Evolutionary conservation across 1,284 basidiomycete species (phyloP).

Genomic region (Phlebopus sp.): DNA sequence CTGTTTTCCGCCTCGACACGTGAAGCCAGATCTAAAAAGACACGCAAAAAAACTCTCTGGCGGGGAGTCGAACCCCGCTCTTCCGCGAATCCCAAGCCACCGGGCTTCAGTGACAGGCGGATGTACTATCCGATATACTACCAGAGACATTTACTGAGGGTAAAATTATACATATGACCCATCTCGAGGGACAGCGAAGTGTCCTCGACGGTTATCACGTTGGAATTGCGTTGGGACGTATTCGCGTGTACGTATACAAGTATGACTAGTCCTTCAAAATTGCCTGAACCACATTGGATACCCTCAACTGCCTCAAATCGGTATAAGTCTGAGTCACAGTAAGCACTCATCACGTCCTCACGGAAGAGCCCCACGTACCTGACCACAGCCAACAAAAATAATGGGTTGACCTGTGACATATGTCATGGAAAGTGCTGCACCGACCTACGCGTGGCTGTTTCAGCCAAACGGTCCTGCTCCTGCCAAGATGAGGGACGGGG

Average conservation of each 20-base stretch:
- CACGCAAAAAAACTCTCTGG: conserved; percentile 15
- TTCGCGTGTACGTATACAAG: too few species aligned
- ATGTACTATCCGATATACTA: conserved; percentile 47
- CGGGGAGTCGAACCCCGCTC: conserved; percentile 29
- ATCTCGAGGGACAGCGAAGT: too few species aligned
- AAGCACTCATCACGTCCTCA: conserved; percentile 12
- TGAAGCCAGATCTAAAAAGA: too few species aligned
- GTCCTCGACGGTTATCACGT: too few species aligned
- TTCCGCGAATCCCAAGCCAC: conserved; percentile 15
- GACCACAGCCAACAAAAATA: conserved; percentile 93
- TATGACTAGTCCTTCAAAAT: conserved; percentile 75
- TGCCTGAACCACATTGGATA: conserved; percentile 91
- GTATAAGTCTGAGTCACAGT: conserved; percentile 80
- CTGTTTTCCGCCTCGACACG: too few species aligned
- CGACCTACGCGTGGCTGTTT: conserved; percentile 65
- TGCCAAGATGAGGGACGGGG: neutral
- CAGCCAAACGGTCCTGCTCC: neutral
- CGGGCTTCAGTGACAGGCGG: conserved; percentile 35
- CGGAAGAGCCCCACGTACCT: conserved; percentile 50
- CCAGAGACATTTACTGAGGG: conserved; percentile 34
- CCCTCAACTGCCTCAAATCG: conserved; percentile 84
- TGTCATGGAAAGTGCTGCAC: conserved; percentile 95
- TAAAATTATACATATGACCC: too few species aligned
- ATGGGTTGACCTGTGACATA: conserved; percentile 97
- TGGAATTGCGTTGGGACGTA: too few species aligned